phyloP scores from a whole-genome alignment of 2,329 filamentous ascomycete genomes.

The Neonectria punicea region DNA sequence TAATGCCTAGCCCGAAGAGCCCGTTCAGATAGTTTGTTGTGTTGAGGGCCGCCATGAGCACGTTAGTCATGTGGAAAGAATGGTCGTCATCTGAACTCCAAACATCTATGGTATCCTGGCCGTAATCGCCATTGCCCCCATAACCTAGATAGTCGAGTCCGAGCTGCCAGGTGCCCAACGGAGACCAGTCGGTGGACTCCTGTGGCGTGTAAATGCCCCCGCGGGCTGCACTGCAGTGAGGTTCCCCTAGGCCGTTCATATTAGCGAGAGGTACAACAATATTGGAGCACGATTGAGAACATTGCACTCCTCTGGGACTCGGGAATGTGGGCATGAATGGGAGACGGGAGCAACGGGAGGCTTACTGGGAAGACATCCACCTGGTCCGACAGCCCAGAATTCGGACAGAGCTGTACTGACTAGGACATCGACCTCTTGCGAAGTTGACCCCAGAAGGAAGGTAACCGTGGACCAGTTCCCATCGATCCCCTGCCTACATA shows the following conservation, averaged over 20 bases:
- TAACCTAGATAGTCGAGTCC: constrained; percentile 68
- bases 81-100: constrained; percentile 51
- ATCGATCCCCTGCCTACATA: constrained; percentile 69
- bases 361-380: constrained; percentile 64
- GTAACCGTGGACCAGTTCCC: constrained; percentile 78
- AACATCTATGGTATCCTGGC: constrained; percentile 61
- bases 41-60: constrained; percentile 64
- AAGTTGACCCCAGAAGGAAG: constrained; percentile 58
- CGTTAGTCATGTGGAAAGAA: constrained; percentile 55
- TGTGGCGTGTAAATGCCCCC: constrained; percentile 67
- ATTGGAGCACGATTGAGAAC: not conserved
- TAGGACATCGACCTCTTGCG: constrained; percentile 51
- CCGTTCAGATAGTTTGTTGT: constrained; percentile 66
- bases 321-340: not conserved
- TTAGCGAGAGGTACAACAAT: constrained; percentile 25
- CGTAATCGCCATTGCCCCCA: constrained; percentile 72
- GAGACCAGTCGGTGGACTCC: constrained; percentile 66
- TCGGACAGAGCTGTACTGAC: constrained; percentile 77
- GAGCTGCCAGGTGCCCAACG: constrained; percentile 69
- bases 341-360: constrained; percentile 20
- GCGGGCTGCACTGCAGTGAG: constrained; percentile 64
- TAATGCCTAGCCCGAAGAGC: constrained; percentile 66
- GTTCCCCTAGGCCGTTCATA: constrained; percentile 51
- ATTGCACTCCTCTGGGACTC: not conserved
- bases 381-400: constrained; percentile 73